Conservation (phyloP, 177 flowering plant genomes). For the Vitis hybrid region DNA sequence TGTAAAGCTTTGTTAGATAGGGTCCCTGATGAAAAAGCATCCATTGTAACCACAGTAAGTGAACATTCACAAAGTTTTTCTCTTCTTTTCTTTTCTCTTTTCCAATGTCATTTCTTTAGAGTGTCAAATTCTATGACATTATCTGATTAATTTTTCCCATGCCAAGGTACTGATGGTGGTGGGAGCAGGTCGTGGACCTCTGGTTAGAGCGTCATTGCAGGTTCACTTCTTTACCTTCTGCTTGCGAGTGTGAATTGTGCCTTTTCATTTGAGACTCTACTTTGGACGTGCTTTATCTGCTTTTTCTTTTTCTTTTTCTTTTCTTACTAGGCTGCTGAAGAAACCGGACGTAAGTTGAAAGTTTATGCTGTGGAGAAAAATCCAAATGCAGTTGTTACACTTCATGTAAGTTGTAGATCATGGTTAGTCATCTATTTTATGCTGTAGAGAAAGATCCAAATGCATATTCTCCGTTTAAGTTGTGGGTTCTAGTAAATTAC, state of each 20-base stretch:
- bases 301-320: slow-evolving; percentile 4
- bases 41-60: slow-evolving; percentile 64
- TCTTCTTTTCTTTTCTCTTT: background rate
- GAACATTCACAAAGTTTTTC: background rate
- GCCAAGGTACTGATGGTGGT: slow-evolving; percentile 95
- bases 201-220: slow-evolving; percentile 94
- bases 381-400: slow-evolving; percentile 98
- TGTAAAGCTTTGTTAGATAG: slow-evolving; percentile 79
- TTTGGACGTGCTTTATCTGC: slow-evolving; percentile 4
- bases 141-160: slow-evolving; percentile 1
- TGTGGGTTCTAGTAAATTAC: too few species aligned
- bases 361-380: slow-evolving; percentile 98
- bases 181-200: slow-evolving; percentile 99
- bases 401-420: slow-evolving; percentile 65
- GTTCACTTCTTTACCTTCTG: slow-evolving; percentile 28
- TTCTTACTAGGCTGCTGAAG: slow-evolving; percentile 80
- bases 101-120: background rate
- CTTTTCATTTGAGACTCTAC: background rate
- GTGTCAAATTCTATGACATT: background rate
- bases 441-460: too few species aligned
- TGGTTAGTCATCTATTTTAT: too few species aligned
- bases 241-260: background rate
- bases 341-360: slow-evolving; percentile 81
- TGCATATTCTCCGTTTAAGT: too few species aligned
- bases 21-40: slow-evolving; percentile 72